Conservation (phyloP, 1,139 yeast genomes). For the Pichia sp. region DNA sequence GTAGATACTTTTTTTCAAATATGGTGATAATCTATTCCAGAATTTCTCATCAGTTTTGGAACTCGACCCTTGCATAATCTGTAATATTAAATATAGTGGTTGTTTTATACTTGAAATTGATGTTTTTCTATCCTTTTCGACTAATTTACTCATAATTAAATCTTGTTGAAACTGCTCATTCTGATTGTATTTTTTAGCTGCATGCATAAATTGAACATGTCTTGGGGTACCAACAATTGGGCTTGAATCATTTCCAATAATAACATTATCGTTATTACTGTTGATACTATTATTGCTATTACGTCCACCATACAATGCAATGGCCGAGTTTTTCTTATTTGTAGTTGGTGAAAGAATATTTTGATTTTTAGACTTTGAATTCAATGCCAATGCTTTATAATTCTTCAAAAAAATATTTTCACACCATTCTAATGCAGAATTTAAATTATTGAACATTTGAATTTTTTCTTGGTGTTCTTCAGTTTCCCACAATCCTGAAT, state of each 20-base stretch:
- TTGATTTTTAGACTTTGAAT: not conserved
- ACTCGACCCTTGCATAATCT: conserved; percentile 64
- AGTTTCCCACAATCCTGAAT: conserved; percentile 64
- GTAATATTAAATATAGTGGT: conserved; percentile 64
- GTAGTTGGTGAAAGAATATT: not conserved
- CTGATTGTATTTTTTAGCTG: conserved; percentile 46
- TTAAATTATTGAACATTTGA: conserved; percentile 65
- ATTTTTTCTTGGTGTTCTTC: conserved; percentile 37
- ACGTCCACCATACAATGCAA: conserved; percentile 11
- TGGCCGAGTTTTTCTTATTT: conserved; percentile 15
- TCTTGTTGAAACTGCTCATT: conserved; percentile 19
- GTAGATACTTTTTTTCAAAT: conserved; percentile 44
- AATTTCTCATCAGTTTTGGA: conserved; percentile 50
- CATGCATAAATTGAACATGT: conserved; percentile 52
- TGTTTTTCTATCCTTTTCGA: conserved; percentile 1
- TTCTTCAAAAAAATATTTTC: conserved; percentile 80
- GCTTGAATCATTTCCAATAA: conserved; percentile 1
- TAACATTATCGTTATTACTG: not conserved
- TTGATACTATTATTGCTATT: not conserved
- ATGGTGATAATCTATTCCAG: conserved; percentile 55
- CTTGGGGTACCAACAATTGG: conserved; percentile 52
- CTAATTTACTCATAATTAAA: conserved; percentile 6
- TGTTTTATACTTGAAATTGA: conserved; percentile 13
- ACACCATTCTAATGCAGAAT: conserved; percentile 93
- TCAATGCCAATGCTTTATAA: conserved; percentile 37